Evolutionary conservation across 306 rosid species (phyloP).

Genomic region (Benincasa hispida): DNA sequence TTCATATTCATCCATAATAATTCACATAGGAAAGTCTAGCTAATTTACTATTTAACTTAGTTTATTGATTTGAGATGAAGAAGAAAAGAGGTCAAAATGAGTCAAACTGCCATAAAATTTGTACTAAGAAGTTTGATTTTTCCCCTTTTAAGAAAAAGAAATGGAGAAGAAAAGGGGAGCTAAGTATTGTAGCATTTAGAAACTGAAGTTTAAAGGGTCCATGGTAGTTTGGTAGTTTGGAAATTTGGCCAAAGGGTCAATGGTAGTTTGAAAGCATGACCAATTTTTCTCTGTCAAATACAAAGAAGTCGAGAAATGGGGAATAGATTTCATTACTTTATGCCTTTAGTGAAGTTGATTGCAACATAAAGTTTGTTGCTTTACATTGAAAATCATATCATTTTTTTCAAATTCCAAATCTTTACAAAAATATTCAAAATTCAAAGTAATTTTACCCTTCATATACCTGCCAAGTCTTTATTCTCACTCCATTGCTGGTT

Average conservation of each 20-base stretch:
- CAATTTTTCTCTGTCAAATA: not conserved
- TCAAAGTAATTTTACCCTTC: not conserved
- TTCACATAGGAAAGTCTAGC: no score
- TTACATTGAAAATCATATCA: not conserved
- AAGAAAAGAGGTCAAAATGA: no score
- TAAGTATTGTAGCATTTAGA: no score
- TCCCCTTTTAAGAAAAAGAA: no score
- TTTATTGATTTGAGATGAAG: no score
- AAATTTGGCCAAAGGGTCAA: not conserved
- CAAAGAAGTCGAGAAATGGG: not conserved
- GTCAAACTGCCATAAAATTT: no score
- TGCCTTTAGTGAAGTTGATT: not conserved
- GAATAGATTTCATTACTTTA: not conserved
- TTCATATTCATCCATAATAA: no score
- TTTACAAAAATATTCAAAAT: not conserved
- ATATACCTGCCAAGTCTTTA: conserved; percentile 87
- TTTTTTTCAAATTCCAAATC: not conserved
- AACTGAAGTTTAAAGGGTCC: not conserved
- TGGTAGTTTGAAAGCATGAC: not conserved
- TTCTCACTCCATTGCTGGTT: conserved; percentile 75
- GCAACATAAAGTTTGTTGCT: not conserved
- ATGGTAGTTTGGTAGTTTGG: not conserved
- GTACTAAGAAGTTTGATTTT: no score
- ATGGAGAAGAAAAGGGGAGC: no score
- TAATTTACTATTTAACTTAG: no score